Evolutionary conservation across 2,329 filamentous ascomycete genomes (phyloP).

Genomic region (Hypoxylon sp.): DNA sequence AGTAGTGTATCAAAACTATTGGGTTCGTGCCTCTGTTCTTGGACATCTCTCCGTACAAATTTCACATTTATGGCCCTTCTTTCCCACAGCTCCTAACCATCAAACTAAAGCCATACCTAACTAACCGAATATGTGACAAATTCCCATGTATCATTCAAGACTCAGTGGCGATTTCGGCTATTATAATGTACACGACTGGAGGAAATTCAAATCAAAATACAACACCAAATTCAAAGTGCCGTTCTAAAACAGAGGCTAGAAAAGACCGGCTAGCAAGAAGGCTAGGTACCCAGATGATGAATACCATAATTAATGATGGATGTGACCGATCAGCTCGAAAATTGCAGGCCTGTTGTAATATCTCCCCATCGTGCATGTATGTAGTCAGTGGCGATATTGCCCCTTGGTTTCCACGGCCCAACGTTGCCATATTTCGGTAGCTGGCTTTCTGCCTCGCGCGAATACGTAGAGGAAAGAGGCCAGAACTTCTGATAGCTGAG

Average conservation of each 20-base stretch:
- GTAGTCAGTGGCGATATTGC: conserved; percentile 17
- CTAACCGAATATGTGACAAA: too few relatives aligned
- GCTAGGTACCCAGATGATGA: background rate
- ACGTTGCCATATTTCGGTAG: conserved; percentile 33
- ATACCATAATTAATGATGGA: background rate
- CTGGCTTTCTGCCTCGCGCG: background rate
- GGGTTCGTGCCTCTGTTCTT: too few relatives aligned
- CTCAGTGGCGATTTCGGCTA: background rate
- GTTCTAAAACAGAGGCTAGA: background rate
- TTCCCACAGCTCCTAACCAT: too few relatives aligned
- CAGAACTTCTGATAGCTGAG: conserved; percentile 36
- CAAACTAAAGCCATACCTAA: too few relatives aligned
- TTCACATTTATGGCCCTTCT: too few relatives aligned
- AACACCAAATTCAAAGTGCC: background rate
- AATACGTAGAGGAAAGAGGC: conserved; percentile 40
- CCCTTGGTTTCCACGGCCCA: conserved; percentile 36
- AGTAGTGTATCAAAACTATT: too few relatives aligned
- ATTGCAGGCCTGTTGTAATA: conserved; percentile 29
- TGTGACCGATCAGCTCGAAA: conserved; percentile 5
- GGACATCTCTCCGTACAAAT: too few relatives aligned
- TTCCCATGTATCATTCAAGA: background rate
- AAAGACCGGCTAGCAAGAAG: background rate
- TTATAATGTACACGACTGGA: background rate
- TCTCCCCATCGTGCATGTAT: conserved; percentile 36
- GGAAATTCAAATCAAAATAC: background rate